Conservation (phyloP, 1,284 basidiomycete genomes). For the Ganoderma meredithae region DNA sequence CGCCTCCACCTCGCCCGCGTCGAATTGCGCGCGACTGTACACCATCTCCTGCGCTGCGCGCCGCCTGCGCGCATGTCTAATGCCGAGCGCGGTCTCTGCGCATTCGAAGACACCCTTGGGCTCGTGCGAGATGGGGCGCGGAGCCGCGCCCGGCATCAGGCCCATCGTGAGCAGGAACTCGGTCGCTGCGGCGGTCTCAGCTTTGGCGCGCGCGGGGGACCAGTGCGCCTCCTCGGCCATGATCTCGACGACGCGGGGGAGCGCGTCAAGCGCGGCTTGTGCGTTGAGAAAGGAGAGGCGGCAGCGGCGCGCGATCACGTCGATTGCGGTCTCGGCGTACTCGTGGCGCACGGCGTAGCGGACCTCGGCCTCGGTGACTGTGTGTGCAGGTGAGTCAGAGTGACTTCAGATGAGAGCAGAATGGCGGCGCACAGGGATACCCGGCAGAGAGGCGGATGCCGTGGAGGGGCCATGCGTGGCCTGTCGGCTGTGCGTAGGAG, state of each 20-base stretch:
- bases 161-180: conserved; percentile 83
- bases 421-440: conserved; percentile 75
- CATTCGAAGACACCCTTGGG: conserved; percentile 48
- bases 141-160: conserved; percentile 53
- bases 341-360: conserved; percentile 91
- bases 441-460: conserved; percentile 79
- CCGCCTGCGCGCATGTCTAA: conserved; percentile 38
- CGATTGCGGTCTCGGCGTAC: conserved; percentile 90
- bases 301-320: conserved; percentile 92
- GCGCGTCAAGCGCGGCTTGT: conserved; percentile 83
- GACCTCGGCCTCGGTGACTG: conserved; percentile 93
- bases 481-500: conserved; percentile 81
- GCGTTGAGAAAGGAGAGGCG: conserved; percentile 95
- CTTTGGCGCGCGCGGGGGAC: conserved; percentile 62
- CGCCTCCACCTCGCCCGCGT: conserved; percentile 70
- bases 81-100: conserved; percentile 41
- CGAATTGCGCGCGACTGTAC: conserved; percentile 70
- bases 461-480: conserved; percentile 85
- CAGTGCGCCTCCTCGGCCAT: conserved; percentile 91
- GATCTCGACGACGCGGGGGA: conserved; percentile 90
- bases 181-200: conserved; percentile 70
- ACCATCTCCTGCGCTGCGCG: conserved; percentile 43
- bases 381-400: conserved; percentile 1
- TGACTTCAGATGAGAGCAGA: conserved; percentile 6
- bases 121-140: conserved; percentile 38